Conservation (phyloP, 148 eudicot species). For the Rhododendron kiyosumense region DNA sequence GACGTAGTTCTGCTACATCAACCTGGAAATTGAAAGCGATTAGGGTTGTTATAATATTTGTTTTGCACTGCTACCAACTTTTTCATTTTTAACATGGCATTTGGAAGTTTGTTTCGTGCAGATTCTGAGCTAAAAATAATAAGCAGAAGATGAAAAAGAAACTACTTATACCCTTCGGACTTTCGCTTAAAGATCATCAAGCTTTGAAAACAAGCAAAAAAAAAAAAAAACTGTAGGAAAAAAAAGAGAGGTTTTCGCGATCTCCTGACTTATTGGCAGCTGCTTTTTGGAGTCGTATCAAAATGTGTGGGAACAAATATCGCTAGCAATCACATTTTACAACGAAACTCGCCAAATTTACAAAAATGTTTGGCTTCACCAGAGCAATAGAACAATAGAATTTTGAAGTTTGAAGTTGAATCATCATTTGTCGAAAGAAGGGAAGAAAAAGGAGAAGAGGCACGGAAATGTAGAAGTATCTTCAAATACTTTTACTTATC, state of each 20-base stretch:
- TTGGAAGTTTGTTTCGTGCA: background rate
- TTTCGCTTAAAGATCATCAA: background rate
- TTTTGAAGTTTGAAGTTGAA: background rate
- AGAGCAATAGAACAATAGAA: background rate
- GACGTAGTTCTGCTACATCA: slow-evolving; percentile 87
- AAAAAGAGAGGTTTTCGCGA: background rate
- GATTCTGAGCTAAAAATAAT: background rate
- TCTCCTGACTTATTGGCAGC: background rate
- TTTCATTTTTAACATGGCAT: background rate
- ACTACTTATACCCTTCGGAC: background rate
- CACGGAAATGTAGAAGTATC: background rate
- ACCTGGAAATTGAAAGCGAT: slow-evolving; percentile 45
- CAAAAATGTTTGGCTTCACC: background rate
- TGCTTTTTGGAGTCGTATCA: background rate
- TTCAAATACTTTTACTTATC: background rate
- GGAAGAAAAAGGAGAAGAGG: too few species aligned
- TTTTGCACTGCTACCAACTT: background rate
- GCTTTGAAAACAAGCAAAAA: background rate
- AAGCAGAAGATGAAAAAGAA: background rate
- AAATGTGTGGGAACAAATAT: background rate
- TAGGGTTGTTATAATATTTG: background rate
- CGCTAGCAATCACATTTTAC: background rate
- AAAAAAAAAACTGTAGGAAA: background rate
- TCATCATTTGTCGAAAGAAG: background rate
- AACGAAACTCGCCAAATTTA: background rate